A percentile compares a stretch with the other conserved stretches of the same genome.
phyloP scores from a whole-genome alignment of 176 grass and related monocot species.

The Aechmea fasciata region DNA sequence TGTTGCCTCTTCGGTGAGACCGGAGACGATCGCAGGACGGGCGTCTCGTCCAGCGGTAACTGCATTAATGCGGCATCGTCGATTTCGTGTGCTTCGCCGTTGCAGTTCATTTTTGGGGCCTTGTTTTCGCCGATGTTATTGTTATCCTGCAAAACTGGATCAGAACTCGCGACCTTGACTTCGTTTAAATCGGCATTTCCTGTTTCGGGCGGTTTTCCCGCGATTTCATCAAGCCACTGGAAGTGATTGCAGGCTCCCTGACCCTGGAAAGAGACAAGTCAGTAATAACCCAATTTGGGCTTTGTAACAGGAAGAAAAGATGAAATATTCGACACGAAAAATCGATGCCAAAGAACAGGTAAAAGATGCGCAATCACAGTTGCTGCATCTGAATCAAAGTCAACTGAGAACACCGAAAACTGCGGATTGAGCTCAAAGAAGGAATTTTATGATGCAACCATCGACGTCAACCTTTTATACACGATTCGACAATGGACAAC shows the following conservation, averaged over 20 bases:
- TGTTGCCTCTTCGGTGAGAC: not conserved
- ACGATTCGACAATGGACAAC: too few species aligned
- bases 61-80: too few species aligned
- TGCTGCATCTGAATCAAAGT: too few species aligned
- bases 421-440: too few species aligned
- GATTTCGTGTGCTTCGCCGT: not conserved
- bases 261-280: conserved; percentile 25
- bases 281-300: not conserved
- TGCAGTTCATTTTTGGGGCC: not conserved
- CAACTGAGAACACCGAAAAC: too few species aligned
- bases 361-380: too few species aligned
- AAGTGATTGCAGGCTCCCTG: conserved; percentile 33
- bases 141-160: not conserved
- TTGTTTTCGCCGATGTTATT: not conserved
- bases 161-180: not conserved
- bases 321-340: too few species aligned
- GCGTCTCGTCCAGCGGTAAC: too few species aligned
- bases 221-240: conserved; percentile 6
- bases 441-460: too few species aligned
- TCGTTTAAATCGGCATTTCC: not conserved
- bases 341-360: too few species aligned
- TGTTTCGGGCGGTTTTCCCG: not conserved
- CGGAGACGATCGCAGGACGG: not conserved
- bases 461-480: too few species aligned
- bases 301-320: too few species aligned